A percentile compares a stretch with the other conserved stretches of the same genome.
Evolutionary conservation across 441 rosid genomes (phyloP).

Genomic region (Eruca vesicaria): DNA sequence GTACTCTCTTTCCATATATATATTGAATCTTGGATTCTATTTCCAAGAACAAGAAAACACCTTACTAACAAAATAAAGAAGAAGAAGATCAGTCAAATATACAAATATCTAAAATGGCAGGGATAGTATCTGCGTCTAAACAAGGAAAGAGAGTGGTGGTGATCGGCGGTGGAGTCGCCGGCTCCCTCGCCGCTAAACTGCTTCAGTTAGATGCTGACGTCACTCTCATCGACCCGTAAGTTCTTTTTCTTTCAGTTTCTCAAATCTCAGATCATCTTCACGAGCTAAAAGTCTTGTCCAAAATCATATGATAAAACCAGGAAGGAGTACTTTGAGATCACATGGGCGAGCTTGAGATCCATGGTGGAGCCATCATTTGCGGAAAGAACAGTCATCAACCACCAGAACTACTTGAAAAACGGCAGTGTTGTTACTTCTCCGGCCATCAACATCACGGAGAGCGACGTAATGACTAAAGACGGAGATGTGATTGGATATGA

Average conservation of each 20-base stretch:
- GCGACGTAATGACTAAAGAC: conserved; percentile 54
- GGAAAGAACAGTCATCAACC: conserved; percentile 66
- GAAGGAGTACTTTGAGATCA: too few species aligned
- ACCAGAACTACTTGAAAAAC: conserved; percentile 55
- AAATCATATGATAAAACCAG: conserved; percentile 24
- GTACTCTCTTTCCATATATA: not conserved
- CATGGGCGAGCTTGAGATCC: too few species aligned
- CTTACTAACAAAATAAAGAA: not conserved
- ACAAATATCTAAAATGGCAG: conserved; percentile 29
- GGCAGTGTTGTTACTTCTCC: conserved; percentile 65
- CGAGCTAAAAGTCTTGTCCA: not conserved
- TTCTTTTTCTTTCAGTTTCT: not conserved
- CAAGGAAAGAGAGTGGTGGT: conserved; percentile 53
- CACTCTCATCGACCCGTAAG: conserved; percentile 81
- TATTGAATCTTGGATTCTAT: not conserved
- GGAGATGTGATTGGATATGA: conserved; percentile 56
- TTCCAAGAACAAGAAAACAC: conserved; percentile 1
- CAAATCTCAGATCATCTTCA: not conserved
- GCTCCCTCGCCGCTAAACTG: conserved; percentile 59
- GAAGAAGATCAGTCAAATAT: not conserved
- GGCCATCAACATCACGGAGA: conserved; percentile 57
- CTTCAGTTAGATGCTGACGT: conserved; percentile 70
- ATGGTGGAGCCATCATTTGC: conserved; percentile 88
- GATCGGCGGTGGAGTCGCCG: conserved; percentile 82
- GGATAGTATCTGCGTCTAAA: conserved; percentile 12